Conservation (phyloP, 768 basidiomycete species). For the Omphalotus guepiniiformis region DNA sequence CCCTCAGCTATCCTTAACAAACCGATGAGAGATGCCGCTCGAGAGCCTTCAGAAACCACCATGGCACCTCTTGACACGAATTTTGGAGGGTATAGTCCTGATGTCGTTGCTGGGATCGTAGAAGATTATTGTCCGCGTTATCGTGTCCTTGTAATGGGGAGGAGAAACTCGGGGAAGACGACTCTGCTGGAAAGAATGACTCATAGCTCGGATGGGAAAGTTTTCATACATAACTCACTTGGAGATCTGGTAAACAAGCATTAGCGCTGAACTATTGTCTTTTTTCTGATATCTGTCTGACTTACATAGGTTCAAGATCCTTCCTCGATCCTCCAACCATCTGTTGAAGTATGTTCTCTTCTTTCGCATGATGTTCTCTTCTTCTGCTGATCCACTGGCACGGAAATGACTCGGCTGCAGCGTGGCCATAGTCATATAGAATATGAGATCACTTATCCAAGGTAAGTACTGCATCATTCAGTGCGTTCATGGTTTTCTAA, state of each 20-base stretch:
- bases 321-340: not conserved
- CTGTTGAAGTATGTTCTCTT: not conserved
- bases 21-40: too few species aligned
- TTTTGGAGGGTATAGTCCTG: too few species aligned
- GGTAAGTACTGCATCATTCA: not conserved
- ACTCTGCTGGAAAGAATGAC: slow-evolving; percentile 1
- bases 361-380: not conserved
- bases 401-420: not conserved
- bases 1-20: too few species aligned
- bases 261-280: too few species aligned
- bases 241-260: not conserved
- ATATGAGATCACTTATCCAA: slow-evolving; percentile 3
- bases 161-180: not conserved
- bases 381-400: too few species aligned
- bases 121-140: not conserved
- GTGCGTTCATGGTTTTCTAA: slow-evolving; percentile 12
- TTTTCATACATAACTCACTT: not conserved
- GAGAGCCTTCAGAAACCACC: too few species aligned
- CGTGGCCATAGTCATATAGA: slow-evolving; percentile 5
- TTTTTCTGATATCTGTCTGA: not conserved
- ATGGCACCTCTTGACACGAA: too few species aligned
- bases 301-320: not conserved
- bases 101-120: not conserved
- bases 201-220: not conserved
- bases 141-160: slow-evolving; percentile 2